Conservation (phyloP, 2,329 filamentous ascomycete genomes). For the Didymella sp. region DNA sequence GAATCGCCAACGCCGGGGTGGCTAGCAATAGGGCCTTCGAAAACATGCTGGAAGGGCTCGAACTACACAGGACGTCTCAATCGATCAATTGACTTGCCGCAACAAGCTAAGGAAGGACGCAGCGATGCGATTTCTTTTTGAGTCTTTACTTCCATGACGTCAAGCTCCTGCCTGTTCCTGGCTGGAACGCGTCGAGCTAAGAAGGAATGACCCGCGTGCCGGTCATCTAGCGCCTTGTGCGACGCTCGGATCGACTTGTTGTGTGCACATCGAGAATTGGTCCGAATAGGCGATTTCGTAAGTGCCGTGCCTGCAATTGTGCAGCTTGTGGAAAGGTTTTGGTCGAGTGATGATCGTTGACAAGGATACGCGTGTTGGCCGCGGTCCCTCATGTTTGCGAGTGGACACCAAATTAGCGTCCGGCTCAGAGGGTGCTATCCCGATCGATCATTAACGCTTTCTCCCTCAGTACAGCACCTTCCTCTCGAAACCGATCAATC, state of each 20-base stretch:
- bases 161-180: conserved; percentile 14
- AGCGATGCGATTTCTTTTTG: conserved; percentile 8
- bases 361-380: conserved; percentile 1
- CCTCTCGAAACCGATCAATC: too few species aligned
- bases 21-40: conserved; percentile 28
- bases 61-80: background rate
- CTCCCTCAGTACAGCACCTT: too few species aligned
- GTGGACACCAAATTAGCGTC: background rate
- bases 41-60: conserved; percentile 9
- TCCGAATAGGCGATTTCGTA: background rate
- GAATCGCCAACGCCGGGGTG: conserved; percentile 31
- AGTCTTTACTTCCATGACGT: conserved; percentile 8
- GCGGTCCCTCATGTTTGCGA: background rate
- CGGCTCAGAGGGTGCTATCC: too few species aligned
- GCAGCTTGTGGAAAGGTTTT: background rate
- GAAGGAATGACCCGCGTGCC: conserved; percentile 4
- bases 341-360: background rate
- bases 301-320: background rate
- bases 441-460: too few species aligned
- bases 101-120: conserved; percentile 5
- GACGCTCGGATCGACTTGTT: background rate
- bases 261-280: background rate
- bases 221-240: background rate
- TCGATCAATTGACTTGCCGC: conserved; percentile 9
- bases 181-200: conserved; percentile 13